Percentiles rank a stretch among this genome's conserved stretches.
phyloP scores from a whole-genome alignment of 345 rosid species.

The Sonneratia alba region DNA sequence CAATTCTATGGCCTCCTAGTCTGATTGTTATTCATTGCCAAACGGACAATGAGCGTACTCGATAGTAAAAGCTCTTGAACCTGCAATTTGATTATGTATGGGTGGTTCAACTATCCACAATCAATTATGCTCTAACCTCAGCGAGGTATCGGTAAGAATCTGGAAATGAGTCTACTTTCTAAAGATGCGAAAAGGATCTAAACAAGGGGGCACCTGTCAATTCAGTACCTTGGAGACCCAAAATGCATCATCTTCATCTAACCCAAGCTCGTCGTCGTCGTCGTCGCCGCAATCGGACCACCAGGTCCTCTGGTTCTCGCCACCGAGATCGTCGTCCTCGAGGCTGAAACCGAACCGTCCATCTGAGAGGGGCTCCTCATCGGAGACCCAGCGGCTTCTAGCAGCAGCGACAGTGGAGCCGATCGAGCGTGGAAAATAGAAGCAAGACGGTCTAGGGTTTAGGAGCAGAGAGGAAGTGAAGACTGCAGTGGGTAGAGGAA shows the following conservation, averaged over 20 bases:
- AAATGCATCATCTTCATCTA: slow-evolving; percentile 36
- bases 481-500: background rate
- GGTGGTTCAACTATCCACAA: background rate
- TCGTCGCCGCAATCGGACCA: slow-evolving; percentile 42
- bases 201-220: background rate
- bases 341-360: background rate
- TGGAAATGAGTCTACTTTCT: background rate
- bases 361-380: background rate
- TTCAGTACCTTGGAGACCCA: slow-evolving; percentile 53
- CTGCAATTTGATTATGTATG: background rate
- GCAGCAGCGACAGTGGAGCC: background rate
- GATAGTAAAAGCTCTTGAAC: background rate
- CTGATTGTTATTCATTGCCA: background rate
- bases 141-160: background rate
- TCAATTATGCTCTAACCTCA: background rate
- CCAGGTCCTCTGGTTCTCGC: slow-evolving; percentile 31
- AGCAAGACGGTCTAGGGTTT: background rate
- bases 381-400: background rate
- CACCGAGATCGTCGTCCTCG: slow-evolving; percentile 2
- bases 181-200: background rate
- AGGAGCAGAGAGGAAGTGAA: background rate
- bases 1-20: background rate
- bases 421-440: background rate
- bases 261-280: slow-evolving; percentile 22
- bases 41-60: background rate